Evolutionary conservation across 2,329 filamentous ascomycete species (phyloP), one percentile per base, ranked within the genome.

Genomic region (Botrytis byssoidea): DNA sequence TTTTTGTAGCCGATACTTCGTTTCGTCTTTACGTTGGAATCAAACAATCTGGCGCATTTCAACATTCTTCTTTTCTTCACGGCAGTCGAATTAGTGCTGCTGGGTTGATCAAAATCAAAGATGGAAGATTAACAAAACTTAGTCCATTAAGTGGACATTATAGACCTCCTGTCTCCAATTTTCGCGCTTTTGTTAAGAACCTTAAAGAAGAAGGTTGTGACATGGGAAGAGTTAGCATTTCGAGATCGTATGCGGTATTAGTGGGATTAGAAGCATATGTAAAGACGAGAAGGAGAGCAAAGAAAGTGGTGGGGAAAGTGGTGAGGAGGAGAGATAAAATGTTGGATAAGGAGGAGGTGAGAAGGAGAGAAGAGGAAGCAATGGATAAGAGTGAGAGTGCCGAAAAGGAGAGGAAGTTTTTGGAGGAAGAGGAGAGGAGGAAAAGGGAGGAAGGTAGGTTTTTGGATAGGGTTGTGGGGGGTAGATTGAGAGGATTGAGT

Each of bases 11-110:
- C 37, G 94, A 97, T 82, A 95, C 93, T 1, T 91, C 89, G 1
- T 96, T 95, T 81, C 89, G 93, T 0, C 85, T 97, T 0, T 97
- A 97, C 81, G 90, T 97, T 48, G 94, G 94, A 66, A 96, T 97
- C 84, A 97, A 98, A 80, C 90, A 93, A 81, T 92, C 90, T 6
- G 95, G 95, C 18, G 90, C 92, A 7, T 98, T 98, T 79, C 95
- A 97, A 79, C 95, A 97, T 82, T 95, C 92, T 20, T 96, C 93
- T 0, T 97, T 98, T 79, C 86, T 97, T 1, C 92, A 95, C 75
- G 95, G 94, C 37, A 88, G 91, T 16, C 89, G 94, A 20, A 94
- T 97, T 70, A 89, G 91, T 0, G 91, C 94, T 0, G 95, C 95
- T 6, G 95, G 95, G 0, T 85, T 95, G 40, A 94, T 97, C 81